Evolutionary conservation across 164 flowering plant species (phyloP), one percentile per base, ranked within the genome.

Genomic region (Dillenia turbinata): DNA sequence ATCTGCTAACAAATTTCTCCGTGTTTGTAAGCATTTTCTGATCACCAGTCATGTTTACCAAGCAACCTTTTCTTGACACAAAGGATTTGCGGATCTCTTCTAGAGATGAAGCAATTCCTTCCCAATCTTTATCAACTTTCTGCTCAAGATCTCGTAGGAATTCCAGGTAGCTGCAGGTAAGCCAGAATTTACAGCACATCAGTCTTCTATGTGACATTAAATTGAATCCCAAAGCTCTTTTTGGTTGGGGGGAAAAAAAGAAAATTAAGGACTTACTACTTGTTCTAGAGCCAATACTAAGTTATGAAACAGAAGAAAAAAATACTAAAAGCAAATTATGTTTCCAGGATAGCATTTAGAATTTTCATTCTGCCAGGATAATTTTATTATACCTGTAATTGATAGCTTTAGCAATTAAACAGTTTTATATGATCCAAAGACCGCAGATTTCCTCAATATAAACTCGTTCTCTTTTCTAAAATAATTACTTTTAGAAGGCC

Each of bases 71-170:
- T 75, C 70, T 85, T 47, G 99, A 87, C 55, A 95, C 77, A 49
- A 95, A 66, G 16, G 89, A 76, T 68, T 68, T 78, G 50, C 99
- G 97, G 47, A 95, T 92, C 77, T 90, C 98, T 78, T 92, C 96
- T 9, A 95, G 85, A 56, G 97, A 90, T 19, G 91, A 82, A 52
- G 97, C 84, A 54, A 95, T 84, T 65, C 72, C 79, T 61, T 61
- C 79, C 99, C 99, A 95, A 48, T 95, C 90, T 63, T 83, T 79
- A 63, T 90, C 99, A 74, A 92, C 89, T 75, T 74, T 87, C 72
- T 84, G 76, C 74, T 88, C 97, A 40, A 95, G 91, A 66, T 54
- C 61, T 74, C 68, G 74, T 22, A 95, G 76, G 68, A 83, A 95
- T 64, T 92, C 96, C 66, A 95, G 76, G 75, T 90, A 95, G 62